phyloP scores from a whole-genome alignment of 768 basidiomycete species.

The Cubamyces lactineus region DNA sequence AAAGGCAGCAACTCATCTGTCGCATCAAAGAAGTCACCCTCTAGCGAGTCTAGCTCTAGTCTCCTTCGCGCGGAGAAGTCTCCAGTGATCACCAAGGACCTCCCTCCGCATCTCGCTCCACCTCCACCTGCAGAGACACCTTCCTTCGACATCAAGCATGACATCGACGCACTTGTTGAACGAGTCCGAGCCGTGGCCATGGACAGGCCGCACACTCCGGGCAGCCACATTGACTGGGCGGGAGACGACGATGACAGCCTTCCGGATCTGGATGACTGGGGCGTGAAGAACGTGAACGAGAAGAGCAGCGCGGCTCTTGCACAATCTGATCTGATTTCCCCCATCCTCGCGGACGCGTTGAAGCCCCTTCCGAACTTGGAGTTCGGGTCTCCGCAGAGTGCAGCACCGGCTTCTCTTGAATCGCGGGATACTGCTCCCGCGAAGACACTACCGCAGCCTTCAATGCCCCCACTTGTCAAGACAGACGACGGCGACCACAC shows the following conservation, averaged over 20 bases:
- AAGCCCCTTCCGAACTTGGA: conserved; percentile 58
- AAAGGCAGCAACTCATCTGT: conserved; percentile 31
- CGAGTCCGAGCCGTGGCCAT: conserved; percentile 75
- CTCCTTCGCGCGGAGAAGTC: conserved; percentile 28
- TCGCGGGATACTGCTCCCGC: not conserved
- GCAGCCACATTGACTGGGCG: conserved; percentile 88
- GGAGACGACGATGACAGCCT: conserved; percentile 81
- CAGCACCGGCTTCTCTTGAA: not conserved
- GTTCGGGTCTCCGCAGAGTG: conserved; percentile 15
- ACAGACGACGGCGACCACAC: conserved; percentile 8
- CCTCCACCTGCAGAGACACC: conserved; percentile 37
- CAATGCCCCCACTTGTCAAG: not conserved
- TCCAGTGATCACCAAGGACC: conserved; percentile 49
- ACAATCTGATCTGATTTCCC: conserved; percentile 50
- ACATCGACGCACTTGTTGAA: conserved; percentile 79
- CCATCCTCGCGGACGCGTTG: conserved; percentile 66
- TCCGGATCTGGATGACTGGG: conserved; percentile 88
- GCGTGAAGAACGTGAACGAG: conserved; percentile 45
- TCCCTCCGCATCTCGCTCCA: conserved; percentile 57
- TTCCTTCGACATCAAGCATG: conserved; percentile 54
- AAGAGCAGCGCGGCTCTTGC: not conserved
- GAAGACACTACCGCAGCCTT: not conserved
- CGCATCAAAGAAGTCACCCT: conserved; percentile 28
- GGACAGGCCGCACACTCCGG: conserved; percentile 69
- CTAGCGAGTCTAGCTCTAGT: conserved; percentile 22